Percentiles rank a stretch among this genome's conserved stretches.
These are phyloP conservation scores for Elsinoe ampelina DNA, from an alignment of 2,329 filamentous ascomycete genomes.

Conservation along the genomic window DNA sequence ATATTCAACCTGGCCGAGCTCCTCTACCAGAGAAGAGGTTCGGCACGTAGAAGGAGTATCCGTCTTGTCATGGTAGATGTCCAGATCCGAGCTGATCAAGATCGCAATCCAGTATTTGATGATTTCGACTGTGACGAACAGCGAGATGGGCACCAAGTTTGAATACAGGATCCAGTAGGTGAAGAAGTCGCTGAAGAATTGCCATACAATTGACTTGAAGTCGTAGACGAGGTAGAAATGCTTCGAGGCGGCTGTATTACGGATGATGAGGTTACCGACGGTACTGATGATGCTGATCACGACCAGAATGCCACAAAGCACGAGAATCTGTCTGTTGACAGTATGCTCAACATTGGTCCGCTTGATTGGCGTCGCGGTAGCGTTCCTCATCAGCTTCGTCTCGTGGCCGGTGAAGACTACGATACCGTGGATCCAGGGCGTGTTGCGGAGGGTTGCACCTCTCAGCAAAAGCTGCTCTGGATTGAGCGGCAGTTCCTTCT, in stretches of 20 bases:
- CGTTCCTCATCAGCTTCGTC: conserved; percentile 98
- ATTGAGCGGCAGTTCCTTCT: conserved; percentile 81
- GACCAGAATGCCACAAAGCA: conserved; percentile 77
- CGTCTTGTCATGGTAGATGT: conserved; percentile 94
- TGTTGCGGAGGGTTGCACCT: conserved; percentile 90
- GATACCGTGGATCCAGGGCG: conserved; percentile 90
- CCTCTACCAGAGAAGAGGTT: conserved; percentile 92
- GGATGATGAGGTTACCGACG: conserved; percentile 76
- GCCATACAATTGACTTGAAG: conserved; percentile 56
- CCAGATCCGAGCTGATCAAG: conserved; percentile 91
- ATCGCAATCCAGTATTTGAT: conserved; percentile 99
- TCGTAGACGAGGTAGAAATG: conserved; percentile 66
- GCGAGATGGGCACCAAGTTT: conserved; percentile 88
- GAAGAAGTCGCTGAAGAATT: conserved; percentile 88
- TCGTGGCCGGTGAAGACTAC: conserved; percentile 98
- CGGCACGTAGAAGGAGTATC: conserved; percentile 93
- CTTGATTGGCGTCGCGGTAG: conserved; percentile 94
- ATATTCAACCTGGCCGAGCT: conserved; percentile 95
- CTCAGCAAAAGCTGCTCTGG: conserved; percentile 89
- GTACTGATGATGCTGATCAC: conserved; percentile 81
- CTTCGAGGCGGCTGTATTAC: conserved; percentile 51
- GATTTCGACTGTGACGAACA: conserved; percentile 94
- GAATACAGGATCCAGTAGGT: conserved; percentile 99
- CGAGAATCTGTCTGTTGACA: conserved; percentile 86
- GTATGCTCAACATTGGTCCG: conserved; percentile 90